Evolutionary conservation across 148 eudicot genomes (phyloP).

Genomic region (Camellia lanceoleosa): DNA sequence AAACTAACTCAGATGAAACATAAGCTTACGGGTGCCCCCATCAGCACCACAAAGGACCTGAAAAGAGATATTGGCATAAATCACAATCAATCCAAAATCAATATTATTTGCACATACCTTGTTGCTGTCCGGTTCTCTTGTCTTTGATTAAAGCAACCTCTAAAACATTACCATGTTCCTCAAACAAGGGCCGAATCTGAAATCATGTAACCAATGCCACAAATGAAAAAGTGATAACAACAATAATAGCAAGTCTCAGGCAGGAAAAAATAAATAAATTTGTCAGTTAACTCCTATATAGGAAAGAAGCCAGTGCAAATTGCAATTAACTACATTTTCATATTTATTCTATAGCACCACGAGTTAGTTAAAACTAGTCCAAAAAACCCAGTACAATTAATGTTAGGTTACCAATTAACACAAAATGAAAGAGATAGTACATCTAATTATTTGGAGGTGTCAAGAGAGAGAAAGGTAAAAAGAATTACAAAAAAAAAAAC

Average conservation of each 20-base stretch:
- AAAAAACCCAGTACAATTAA: not conserved
- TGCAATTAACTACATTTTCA: not conserved
- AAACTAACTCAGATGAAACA: constrained; percentile 62
- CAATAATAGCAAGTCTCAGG: not conserved
- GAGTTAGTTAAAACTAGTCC: not conserved
- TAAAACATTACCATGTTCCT: constrained; percentile 78
- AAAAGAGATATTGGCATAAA: constrained; percentile 45
- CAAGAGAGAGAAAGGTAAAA: no score
- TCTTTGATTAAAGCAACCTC: constrained; percentile 96
- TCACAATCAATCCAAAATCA: constrained; percentile 22
- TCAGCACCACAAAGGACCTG: constrained; percentile 78
- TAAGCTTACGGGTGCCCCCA: constrained; percentile 70
- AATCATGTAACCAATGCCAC: constrained; percentile 18
- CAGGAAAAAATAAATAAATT: not conserved
- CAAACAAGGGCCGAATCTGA: constrained; percentile 88
- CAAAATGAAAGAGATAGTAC: not conserved
- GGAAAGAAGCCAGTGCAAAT: not conserved
- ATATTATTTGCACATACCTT: constrained; percentile 59
- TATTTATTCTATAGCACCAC: not conserved
- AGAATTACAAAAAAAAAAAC: not conserved
- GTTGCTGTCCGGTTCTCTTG: constrained; percentile 85
- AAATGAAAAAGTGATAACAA: not conserved
- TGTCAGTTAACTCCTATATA: not conserved
- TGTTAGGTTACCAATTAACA: not conserved
- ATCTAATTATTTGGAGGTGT: not conserved